Base-by-base conservation (phyloP, 352 stramenopile genomes). In the Blastocystis sp. region DNA sequence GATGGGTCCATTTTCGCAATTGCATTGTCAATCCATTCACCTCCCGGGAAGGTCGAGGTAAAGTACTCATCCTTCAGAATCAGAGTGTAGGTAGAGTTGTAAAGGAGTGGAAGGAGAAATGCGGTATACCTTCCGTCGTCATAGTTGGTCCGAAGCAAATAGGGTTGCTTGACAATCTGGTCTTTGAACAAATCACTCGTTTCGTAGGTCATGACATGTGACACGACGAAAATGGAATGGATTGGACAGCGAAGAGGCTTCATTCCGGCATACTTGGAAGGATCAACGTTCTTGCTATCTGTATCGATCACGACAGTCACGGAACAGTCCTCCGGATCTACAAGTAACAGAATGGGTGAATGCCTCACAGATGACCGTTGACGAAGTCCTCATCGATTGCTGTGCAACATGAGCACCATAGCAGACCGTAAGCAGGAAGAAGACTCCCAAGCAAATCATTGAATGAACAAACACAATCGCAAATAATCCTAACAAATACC, bases 401-500 rank as follows among this genome's bases (percentile, higher is more conserved):
- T n/a, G n/a, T n/a, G n/a, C n/a, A n/a, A n/a, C n/a, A n/a, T n/a
- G n/a, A n/a, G n/a, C n/a, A n/a, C n/a, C n/a, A n/a, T n/a, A n/a
- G n/a, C n/a, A n/a, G 16, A 71, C 18, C 1, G 44, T 44, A 63
- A 61, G n/a, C 29, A 61, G 24, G n/a, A 40, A 32, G 40, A 64
- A 46, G 14, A 46, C 11, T 29, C 1, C 69, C 4, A 63, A 29
- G 27, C 56, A 38, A 56, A 78, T 56, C 3, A 38, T 44, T 61
- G 21, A 1, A 40, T 57, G n/a, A 78, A 81, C 69, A 81, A 81
- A 81, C 46, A 81, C n/a, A 27, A 38, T 63, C 42, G 69, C 69
- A 81, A 81, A 81, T 46, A 42, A 32, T 24, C 18, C 3, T 16
- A 59, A 32, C n/a, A 32, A 18, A 32, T 59, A 18, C 53, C 46